A percentile compares a stretch with the other conserved stretches of the same genome.
These are phyloP conservation scores for Berkeleyomyces rouxiae DNA, from an alignment of 2,329 filamentous ascomycete genomes.

Conservation along the genomic window DNA sequence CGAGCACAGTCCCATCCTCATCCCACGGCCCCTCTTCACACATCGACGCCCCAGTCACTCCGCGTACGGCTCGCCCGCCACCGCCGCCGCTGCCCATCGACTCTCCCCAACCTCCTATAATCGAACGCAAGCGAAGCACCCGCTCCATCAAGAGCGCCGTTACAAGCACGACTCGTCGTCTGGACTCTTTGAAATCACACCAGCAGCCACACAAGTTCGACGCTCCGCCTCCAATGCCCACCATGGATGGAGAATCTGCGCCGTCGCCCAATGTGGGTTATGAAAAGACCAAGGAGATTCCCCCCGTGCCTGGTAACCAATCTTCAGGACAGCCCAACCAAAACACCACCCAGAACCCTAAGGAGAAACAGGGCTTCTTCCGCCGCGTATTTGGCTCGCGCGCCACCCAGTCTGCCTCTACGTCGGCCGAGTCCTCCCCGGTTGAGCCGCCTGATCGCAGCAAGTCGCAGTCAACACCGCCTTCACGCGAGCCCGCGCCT, in stretches of 20 bases:
- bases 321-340: slow-evolving; percentile 20
- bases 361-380: slow-evolving; percentile 77
- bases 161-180: slow-evolving; percentile 6
- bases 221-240: slow-evolving; percentile 17
- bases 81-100: neutral
- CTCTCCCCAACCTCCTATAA: slow-evolving; percentile 24
- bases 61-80: neutral
- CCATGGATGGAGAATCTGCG: slow-evolving; percentile 32
- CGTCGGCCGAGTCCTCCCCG: slow-evolving; percentile 17
- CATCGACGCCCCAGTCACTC: slow-evolving; percentile 13
- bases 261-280: slow-evolving; percentile 43
- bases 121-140: slow-evolving; percentile 40
- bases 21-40: slow-evolving; percentile 3
- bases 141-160: slow-evolving; percentile 34
- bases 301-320: slow-evolving; percentile 31
- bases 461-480: slow-evolving; percentile 25
- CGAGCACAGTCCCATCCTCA: slow-evolving; percentile 13
- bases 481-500: slow-evolving; percentile 31
- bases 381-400: slow-evolving; percentile 72
- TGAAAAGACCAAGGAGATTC: slow-evolving; percentile 38
- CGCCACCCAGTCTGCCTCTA: slow-evolving; percentile 25
- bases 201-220: neutral
- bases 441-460: slow-evolving; percentile 19
- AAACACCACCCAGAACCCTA: slow-evolving; percentile 30
- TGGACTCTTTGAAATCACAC: neutral